Conservation (phyloP, 2,329 filamentous ascomycete species). For the Exophiala sideris region DNA sequence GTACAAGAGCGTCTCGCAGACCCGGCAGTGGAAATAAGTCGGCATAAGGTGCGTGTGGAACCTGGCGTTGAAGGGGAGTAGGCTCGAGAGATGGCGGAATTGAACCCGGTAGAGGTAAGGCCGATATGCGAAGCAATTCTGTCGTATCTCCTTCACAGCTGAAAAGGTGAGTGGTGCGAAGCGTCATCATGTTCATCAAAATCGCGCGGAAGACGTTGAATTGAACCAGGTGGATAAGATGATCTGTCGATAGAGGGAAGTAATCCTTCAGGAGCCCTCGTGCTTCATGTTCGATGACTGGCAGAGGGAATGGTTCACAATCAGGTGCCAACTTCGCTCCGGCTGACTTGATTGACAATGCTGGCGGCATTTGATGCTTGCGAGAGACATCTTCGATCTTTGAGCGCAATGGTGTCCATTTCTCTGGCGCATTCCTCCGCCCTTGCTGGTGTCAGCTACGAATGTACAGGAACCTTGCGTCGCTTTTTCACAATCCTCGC, state of each 20-base stretch:
- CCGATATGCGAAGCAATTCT: not conserved
- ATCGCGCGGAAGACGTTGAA: constrained; percentile 11
- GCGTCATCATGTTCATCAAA: constrained; percentile 1
- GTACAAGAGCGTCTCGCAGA: constrained; percentile 30
- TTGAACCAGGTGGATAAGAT: constrained; percentile 8
- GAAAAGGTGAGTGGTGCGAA: constrained; percentile 3
- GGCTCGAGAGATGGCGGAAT: constrained; percentile 26
- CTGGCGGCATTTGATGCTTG: not conserved
- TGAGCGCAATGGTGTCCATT: constrained; percentile 3
- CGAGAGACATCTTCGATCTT: constrained; percentile 6
- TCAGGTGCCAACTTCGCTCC: not conserved
- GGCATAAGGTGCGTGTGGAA: constrained; percentile 33
- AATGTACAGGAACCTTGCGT: too few species aligned
- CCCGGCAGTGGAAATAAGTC: constrained; percentile 31
- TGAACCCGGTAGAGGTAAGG: not conserved
- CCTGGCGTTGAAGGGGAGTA: constrained; percentile 24
- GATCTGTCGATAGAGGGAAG: constrained; percentile 5
- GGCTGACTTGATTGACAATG: not conserved
- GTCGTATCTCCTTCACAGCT: not conserved
- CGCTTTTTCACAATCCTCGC: too few species aligned
- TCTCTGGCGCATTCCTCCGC: not conserved
- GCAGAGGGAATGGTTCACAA: not conserved
- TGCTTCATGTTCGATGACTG: not conserved
- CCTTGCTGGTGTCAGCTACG: not conserved
- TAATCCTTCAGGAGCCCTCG: not conserved